These are phyloP conservation scores for Coelastrella sp. DNA, from an alignment of 139 green algal genomes.

Conservation along the genomic window DNA sequence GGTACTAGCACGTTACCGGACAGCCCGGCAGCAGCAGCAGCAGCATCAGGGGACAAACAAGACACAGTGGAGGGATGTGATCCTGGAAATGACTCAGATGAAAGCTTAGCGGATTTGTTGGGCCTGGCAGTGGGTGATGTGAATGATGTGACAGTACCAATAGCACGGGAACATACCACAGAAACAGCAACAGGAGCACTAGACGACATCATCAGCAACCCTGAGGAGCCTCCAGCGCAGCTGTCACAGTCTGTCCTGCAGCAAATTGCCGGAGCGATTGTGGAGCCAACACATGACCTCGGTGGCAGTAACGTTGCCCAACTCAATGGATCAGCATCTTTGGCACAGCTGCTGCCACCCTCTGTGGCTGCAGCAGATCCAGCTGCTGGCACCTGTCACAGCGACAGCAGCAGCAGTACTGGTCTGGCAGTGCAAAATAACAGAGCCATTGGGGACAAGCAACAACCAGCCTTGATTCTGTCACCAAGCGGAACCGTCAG, in stretches of 20 bases:
- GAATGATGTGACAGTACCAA: background rate
- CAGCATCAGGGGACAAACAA: background rate
- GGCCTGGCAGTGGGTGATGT: background rate
- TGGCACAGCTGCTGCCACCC: background rate
- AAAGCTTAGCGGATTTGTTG: background rate
- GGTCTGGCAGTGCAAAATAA: background rate
- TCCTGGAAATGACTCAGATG: background rate
- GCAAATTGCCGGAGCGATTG: no score
- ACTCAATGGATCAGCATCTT: background rate
- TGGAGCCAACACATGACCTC: background rate
- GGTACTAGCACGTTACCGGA: no score
- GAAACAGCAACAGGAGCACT: constrained; percentile 12
- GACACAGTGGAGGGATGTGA: background rate
- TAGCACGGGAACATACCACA: background rate
- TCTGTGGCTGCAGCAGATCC: background rate
- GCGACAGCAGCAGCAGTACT: constrained; percentile 4
- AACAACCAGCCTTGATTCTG: no score
- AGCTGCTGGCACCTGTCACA: background rate
- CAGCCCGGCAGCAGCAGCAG: background rate
- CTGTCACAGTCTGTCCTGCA: no score
- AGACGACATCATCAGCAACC: no score
- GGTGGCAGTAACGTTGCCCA: background rate
- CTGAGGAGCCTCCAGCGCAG: no score
- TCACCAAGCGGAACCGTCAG: no score
- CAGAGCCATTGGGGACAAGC: no score